These are phyloP conservation scores for Ramularia collo-cygni DNA, from an alignment of 2,329 filamentous ascomycete species.

Conservation along the genomic window DNA sequence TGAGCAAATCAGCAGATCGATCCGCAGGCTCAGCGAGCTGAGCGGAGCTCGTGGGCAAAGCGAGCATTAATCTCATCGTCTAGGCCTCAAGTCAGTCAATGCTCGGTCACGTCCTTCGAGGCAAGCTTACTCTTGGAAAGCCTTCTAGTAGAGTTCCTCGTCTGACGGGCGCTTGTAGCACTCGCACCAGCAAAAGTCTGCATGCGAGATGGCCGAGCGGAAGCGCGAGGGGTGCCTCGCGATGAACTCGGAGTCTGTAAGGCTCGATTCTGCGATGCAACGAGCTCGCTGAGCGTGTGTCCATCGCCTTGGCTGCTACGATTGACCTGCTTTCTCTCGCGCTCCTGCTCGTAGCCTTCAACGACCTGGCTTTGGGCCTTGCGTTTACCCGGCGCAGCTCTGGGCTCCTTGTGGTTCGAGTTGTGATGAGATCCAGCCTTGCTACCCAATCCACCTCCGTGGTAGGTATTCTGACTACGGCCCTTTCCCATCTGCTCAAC, in stretches of 20 bases:
- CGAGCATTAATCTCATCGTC: conserved; percentile 18
- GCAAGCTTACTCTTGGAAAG: conserved; percentile 15
- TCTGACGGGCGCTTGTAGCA: conserved; percentile 2
- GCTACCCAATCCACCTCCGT: conserved; percentile 8
- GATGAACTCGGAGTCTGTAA: too few species aligned
- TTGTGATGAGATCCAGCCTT: conserved; percentile 5
- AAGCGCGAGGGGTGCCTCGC: not conserved
- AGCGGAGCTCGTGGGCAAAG: conserved; percentile 25
- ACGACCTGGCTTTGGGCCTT: conserved; percentile 16
- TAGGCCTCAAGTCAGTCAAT: conserved; percentile 6
- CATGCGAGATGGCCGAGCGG: conserved; percentile 6
- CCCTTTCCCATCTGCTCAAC: conserved; percentile 2
- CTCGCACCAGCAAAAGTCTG: conserved; percentile 12
- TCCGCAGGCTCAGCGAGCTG: not conserved
- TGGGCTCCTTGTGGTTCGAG: not conserved
- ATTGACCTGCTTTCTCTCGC: conserved; percentile 14
- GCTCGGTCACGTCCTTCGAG: not conserved
- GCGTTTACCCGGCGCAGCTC: conserved; percentile 12
- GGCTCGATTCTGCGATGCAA: too few species aligned
- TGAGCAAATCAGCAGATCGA: too few species aligned
- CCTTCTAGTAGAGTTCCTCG: conserved; percentile 10
- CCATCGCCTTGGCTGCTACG: not conserved
- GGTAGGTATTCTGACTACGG: conserved; percentile 2
- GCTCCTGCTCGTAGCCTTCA: conserved; percentile 17
- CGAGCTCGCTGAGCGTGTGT: too few species aligned